Evolutionary conservation across 306 rosid species (phyloP).

Genomic region (Purshia tridentata): DNA sequence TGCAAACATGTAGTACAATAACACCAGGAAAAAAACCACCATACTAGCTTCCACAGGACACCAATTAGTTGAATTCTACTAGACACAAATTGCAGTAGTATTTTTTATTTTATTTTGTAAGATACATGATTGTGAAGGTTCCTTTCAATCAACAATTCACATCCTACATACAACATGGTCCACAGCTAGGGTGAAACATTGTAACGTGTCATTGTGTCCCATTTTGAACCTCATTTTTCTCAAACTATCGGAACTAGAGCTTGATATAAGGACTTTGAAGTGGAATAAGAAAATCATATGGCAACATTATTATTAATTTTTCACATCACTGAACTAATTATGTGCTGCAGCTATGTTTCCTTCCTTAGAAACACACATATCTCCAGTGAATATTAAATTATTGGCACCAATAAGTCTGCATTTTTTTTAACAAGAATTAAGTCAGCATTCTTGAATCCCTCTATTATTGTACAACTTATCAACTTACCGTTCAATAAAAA

Average conservation of each 20-base stretch:
- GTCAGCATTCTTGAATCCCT: neutral
- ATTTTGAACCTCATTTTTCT: neutral
- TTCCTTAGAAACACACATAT: neutral
- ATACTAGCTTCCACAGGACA: neutral
- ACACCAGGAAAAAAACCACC: neutral
- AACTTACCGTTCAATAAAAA: neutral
- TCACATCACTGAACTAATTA: neutral
- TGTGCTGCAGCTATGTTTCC: neutral
- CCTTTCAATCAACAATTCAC: neutral
- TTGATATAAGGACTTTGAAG: too few relatives aligned
- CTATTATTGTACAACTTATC: neutral
- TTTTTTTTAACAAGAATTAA: too few relatives aligned
- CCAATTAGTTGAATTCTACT: neutral
- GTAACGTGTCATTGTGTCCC: neutral
- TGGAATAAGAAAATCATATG: too few relatives aligned
- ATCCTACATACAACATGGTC: neutral
- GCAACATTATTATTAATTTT: too few relatives aligned
- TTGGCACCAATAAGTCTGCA: too few relatives aligned
- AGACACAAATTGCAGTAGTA: neutral
- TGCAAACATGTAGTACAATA: neutral
- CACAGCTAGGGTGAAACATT: neutral
- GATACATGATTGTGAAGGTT: neutral
- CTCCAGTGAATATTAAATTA: neutral
- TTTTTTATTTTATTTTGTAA: neutral
- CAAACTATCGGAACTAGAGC: neutral